phyloP scores from a whole-genome alignment of 495 filamentous ascomycete genomes.

The Thozetella sp. region DNA sequence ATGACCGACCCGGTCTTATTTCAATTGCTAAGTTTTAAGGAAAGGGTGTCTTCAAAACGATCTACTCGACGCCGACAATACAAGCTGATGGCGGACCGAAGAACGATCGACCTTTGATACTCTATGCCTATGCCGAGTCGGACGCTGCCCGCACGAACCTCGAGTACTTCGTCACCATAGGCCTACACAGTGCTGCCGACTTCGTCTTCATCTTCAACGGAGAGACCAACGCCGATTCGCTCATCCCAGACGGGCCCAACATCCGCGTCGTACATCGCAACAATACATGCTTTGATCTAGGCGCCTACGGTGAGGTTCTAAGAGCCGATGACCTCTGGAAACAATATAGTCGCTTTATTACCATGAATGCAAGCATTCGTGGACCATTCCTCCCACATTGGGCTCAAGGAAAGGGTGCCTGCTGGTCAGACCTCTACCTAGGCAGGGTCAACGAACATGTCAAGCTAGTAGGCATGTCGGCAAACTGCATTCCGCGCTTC shows the following conservation, averaged over 20 bases:
- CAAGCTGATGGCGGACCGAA: too few relatives aligned
- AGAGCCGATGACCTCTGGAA: constrained; percentile 22
- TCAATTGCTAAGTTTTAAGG: too few relatives aligned
- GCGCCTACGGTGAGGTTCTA: constrained; percentile 25
- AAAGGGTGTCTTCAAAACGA: too few relatives aligned
- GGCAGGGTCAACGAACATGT: constrained; percentile 20
- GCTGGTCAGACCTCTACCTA: constrained; percentile 33
- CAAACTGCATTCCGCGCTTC: constrained; percentile 23
- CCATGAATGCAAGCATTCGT: constrained; percentile 27
- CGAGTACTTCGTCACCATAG: constrained; percentile 28
- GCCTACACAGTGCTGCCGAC: constrained; percentile 29
- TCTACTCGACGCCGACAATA: too few relatives aligned
- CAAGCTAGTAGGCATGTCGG: constrained; percentile 36
- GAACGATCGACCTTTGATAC: constrained; percentile 17
- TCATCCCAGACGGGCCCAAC: constrained; percentile 26
- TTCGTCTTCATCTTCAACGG: constrained; percentile 39
- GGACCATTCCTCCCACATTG: constrained; percentile 35
- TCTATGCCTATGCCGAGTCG: constrained; percentile 32
- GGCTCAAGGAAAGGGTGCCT: constrained; percentile 10
- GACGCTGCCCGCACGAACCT: constrained; percentile 21
- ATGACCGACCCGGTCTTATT: too few relatives aligned
- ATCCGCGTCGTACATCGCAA: constrained; percentile 20
- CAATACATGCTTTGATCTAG: constrained; percentile 28
- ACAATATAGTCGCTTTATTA: constrained; percentile 32
- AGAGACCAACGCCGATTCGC: constrained; percentile 13